Conservation (phyloP, 2,329 filamentous ascomycete species). For the Verticillium longisporum region DNA sequence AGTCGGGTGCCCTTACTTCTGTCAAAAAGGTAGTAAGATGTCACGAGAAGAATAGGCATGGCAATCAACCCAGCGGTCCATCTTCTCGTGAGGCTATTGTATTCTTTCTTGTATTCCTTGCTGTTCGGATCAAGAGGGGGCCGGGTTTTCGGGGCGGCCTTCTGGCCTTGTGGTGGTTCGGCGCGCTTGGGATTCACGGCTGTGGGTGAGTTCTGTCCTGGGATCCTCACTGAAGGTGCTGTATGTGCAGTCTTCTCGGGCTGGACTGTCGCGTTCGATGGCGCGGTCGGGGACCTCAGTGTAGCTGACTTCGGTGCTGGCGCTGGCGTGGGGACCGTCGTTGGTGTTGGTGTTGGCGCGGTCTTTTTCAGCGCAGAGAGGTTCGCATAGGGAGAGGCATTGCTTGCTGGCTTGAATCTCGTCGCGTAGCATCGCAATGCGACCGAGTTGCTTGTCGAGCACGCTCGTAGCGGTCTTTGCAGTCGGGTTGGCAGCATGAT, state of each 20-base stretch:
- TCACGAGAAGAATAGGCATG: constrained; percentile 47
- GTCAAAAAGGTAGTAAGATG: constrained; percentile 47
- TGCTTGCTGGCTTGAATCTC: constrained; percentile 1
- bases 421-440: constrained; percentile 9
- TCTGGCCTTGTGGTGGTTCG: neutral
- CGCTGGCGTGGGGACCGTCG: neutral
- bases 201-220: neutral
- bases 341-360: neutral
- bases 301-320: neutral
- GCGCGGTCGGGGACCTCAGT: neutral
- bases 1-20: constrained; percentile 28
- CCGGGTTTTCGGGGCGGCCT: neutral
- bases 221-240: neutral
- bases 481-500: neutral
- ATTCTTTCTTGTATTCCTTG: constrained; percentile 34
- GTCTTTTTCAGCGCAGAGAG: neutral
- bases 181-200: neutral
- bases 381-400: constrained; percentile 1
- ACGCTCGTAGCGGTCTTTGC: neutral
- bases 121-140: constrained; percentile 22
- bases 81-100: constrained; percentile 35
- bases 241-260: neutral
- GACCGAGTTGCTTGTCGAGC: neutral
- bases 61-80: constrained; percentile 43
- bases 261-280: neutral